Base-by-base conservation (phyloP, 805 yeast genomes). In the Starmerella apicola region DNA sequence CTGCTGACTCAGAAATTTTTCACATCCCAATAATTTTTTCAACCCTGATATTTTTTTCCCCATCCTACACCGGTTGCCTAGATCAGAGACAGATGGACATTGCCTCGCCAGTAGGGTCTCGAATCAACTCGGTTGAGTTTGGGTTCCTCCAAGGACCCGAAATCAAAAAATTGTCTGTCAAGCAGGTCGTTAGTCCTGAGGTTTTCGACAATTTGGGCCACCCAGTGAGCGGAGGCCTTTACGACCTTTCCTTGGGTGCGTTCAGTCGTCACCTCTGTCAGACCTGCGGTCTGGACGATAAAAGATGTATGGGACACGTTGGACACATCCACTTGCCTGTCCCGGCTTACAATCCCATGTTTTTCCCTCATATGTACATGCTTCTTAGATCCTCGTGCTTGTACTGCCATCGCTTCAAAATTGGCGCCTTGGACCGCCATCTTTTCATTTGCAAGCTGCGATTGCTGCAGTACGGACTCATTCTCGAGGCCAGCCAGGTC, bases 311-410 rank as follows among this genome's bases (percentile, higher is more conserved):
- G 3, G 99, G 99, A 34, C 99, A 91, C 61, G 84, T 85, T 61
- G 99, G 99, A 45, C 98, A 91, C 61, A 85, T 91, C 48, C 96
- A 88, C 59, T 70, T 91, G 48, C 99, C 99, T 5, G 78, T 85
- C 31, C 94, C 97, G 3, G 93, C 83, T 32, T 91, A 84, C 67
- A 88, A 84, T 58, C 97, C 99, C 16, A 64, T 91, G 51, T 91
- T 93, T 56, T 91, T 93, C 74, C 74, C 76, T 56, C 96, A 88
- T 62, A 67, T 91, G 69, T 91, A 78, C 66, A 72, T 82, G 44
- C 76, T 79, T 53, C 67, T 93, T 56, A 71, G 97, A 58, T 70
- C 85, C 33, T 63, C 86, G 16, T 91, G 99, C 70, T 67, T 91
- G 38, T 85, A 76, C 64, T 91, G 99, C 64, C 93, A 83, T 60